Evolutionary conservation across 768 basidiomycete genomes (phyloP).

Genomic region (Punctularia strigosozonata): DNA sequence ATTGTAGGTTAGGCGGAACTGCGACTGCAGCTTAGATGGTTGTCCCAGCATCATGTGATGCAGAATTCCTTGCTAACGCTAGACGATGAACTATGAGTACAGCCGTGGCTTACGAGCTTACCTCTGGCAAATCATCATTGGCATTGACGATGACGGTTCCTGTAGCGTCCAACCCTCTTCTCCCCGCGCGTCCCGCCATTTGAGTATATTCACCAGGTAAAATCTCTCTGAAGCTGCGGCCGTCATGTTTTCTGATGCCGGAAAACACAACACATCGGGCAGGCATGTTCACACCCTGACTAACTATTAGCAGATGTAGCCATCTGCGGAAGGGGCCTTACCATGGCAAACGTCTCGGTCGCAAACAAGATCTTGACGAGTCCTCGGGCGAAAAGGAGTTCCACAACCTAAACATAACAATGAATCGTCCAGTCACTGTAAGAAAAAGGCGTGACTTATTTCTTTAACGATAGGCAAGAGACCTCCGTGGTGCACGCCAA

Average conservation of each 20-base stretch:
- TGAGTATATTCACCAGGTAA: slow-evolving; percentile 93
- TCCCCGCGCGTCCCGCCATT: slow-evolving; percentile 97
- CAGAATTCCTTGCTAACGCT: slow-evolving; percentile 56
- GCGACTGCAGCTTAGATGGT: slow-evolving; percentile 86
- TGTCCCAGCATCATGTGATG: slow-evolving; percentile 89
- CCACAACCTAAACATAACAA: slow-evolving; percentile 60
- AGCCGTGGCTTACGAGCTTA: slow-evolving; percentile 20
- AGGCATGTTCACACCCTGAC: slow-evolving; percentile 98
- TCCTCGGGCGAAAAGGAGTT: slow-evolving; percentile 91
- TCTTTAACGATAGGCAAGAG: slow-evolving; percentile 95
- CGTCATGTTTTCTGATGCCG: slow-evolving; percentile 90
- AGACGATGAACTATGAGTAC: not conserved
- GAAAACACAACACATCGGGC: slow-evolving; percentile 96
- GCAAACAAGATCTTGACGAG: slow-evolving; percentile 95
- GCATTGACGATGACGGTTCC: slow-evolving; percentile 91
- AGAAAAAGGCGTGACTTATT: slow-evolving; percentile 27
- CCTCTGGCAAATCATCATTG: slow-evolving; percentile 80
- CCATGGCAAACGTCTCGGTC: slow-evolving; percentile 99
- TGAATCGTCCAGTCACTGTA: slow-evolving; percentile 3
- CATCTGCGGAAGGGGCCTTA: slow-evolving; percentile 20
- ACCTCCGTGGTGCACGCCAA: slow-evolving; percentile 96
- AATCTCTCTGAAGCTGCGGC: slow-evolving; percentile 81
- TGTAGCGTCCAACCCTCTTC: slow-evolving; percentile 88
- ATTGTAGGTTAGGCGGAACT: slow-evolving; percentile 96
- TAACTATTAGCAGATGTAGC: not conserved